A percentile compares a stretch with the other conserved stretches of the same genome.
These are phyloP conservation scores for Citrullus amarus DNA, from an alignment of 306 rosid genomes.

Conservation along the genomic window DNA sequence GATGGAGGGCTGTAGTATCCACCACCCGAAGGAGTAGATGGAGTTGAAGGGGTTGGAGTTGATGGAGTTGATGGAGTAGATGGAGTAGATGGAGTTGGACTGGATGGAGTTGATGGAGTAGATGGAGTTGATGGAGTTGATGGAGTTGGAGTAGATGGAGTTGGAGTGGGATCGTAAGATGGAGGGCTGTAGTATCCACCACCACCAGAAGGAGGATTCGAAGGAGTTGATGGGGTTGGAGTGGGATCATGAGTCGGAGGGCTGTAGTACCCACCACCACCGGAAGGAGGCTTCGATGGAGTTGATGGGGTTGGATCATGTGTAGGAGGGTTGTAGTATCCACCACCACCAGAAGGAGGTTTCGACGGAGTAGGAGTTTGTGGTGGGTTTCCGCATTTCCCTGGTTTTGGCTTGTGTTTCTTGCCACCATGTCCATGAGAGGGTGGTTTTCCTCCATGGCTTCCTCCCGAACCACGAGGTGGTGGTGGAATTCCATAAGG, in stretches of 20 bases:
- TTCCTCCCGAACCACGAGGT: slow-evolving; percentile 25
- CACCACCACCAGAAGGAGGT: slow-evolving; percentile 11
- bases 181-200: slow-evolving; percentile 17
- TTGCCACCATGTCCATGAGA: slow-evolving; percentile 9
- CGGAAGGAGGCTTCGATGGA: slow-evolving; percentile 10
- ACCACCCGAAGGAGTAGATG: slow-evolving; percentile 5
- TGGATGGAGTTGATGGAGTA: slow-evolving; percentile 5
- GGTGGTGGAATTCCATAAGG: slow-evolving; percentile 27
- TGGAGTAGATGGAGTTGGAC: no score
- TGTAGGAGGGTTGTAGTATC: slow-evolving; percentile 13
- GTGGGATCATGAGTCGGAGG: slow-evolving; percentile 14
- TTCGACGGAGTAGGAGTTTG: background rate
- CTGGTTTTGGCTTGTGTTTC: background rate
- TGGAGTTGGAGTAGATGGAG: slow-evolving; percentile 14
- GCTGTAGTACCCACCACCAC: background rate
- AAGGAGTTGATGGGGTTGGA: slow-evolving; percentile 18
- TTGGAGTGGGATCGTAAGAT: background rate
- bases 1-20: slow-evolving; percentile 14
- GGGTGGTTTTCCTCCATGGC: slow-evolving; percentile 22
- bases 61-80: no score
- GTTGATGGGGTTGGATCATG: slow-evolving; percentile 5
- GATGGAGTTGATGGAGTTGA: background rate
- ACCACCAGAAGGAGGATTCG: background rate
- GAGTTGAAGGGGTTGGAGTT: slow-evolving; percentile 2
- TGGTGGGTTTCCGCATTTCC: slow-evolving; percentile 5